Conservation (phyloP, 1,284 basidiomycete genomes). For the Rhodotorula sp. region DNA sequence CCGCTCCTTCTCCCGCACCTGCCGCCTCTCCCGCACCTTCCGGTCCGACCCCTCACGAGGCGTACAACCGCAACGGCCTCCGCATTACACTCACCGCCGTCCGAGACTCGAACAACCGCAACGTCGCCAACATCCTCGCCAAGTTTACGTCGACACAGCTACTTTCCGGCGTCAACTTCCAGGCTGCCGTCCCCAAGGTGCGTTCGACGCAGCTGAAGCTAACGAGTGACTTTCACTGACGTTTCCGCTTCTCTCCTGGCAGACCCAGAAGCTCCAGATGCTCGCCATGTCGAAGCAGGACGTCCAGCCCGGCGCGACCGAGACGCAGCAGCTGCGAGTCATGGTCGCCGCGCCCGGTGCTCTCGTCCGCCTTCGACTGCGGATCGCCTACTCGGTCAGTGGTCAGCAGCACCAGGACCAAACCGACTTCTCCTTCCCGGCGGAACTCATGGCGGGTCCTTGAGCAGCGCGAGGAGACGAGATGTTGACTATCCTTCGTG, state of each 20-base stretch:
- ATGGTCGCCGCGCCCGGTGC: conserved; percentile 74
- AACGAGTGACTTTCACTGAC: neutral
- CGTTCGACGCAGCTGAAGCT: neutral
- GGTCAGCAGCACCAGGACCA: conserved; percentile 82
- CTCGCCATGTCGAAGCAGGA: conserved; percentile 87
- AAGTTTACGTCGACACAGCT: conserved; percentile 66
- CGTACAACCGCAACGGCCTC: conserved; percentile 87
- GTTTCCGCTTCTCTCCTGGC: neutral
- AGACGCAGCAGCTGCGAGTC: conserved; percentile 94
- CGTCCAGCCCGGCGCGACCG: conserved; percentile 71
- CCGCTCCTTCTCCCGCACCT: conserved; percentile 54
- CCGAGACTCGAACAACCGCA: conserved; percentile 71
- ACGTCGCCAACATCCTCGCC: conserved; percentile 84
- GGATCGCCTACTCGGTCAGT: conserved; percentile 70
- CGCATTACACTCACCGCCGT: conserved; percentile 87
- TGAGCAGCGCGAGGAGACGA: neutral
- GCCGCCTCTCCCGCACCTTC: conserved; percentile 48
- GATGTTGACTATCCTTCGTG: neutral
- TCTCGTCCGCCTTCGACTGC: conserved; percentile 75
- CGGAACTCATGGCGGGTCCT: conserved; percentile 51
- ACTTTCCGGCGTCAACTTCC: conserved; percentile 75
- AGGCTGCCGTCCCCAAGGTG: conserved; percentile 91
- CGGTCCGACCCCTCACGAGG: conserved; percentile 62
- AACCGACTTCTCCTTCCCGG: conserved; percentile 89
- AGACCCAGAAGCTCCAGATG: conserved; percentile 99